A percentile compares a stretch with the other conserved stretches of the same genome.
Conservation (phyloP, 2,329 filamentous ascomycete genomes). For the Arthrobotrys pseudoclavata region DNA sequence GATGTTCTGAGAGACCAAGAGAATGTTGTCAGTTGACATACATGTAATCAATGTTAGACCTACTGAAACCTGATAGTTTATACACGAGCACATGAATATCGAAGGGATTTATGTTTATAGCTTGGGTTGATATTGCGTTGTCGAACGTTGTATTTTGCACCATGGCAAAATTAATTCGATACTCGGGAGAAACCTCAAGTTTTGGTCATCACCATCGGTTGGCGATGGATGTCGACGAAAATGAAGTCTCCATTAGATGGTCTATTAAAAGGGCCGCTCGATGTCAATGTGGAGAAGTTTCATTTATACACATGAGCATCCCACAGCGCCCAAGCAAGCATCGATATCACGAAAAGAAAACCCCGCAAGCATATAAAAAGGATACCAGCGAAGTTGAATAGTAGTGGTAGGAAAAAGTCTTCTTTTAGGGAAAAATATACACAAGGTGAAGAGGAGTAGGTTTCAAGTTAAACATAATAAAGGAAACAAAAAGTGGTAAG, state of each 20-base stretch:
- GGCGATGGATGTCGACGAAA: background rate
- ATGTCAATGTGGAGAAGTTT: constrained; percentile 40
- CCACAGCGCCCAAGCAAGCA: constrained; percentile 2
- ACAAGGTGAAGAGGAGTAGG: constrained; percentile 59
- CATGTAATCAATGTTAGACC: background rate
- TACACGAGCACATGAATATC: background rate
- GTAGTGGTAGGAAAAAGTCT: constrained; percentile 43
- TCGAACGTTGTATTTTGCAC: constrained; percentile 4
- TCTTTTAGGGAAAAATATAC: constrained; percentile 59
- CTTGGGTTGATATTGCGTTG: too few species aligned
- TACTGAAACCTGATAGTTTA: background rate
- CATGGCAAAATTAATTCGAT: background rate
- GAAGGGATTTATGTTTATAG: too few species aligned
- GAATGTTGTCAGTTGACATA: background rate
- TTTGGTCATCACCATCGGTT: background rate
- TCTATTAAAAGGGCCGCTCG: background rate
- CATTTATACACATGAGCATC: constrained; percentile 39
- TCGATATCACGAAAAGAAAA: constrained; percentile 8
- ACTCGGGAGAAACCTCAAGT: background rate
- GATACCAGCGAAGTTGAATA: constrained; percentile 13
- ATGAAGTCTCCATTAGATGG: background rate
- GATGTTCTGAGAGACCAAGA: constrained; percentile 13
- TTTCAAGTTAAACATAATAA: constrained; percentile 57
- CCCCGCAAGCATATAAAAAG: constrained; percentile 9
- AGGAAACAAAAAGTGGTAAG: constrained; percentile 33